Conservation (phyloP, 371 early-diverging fungal species). For the Parasitella parasitica region DNA sequence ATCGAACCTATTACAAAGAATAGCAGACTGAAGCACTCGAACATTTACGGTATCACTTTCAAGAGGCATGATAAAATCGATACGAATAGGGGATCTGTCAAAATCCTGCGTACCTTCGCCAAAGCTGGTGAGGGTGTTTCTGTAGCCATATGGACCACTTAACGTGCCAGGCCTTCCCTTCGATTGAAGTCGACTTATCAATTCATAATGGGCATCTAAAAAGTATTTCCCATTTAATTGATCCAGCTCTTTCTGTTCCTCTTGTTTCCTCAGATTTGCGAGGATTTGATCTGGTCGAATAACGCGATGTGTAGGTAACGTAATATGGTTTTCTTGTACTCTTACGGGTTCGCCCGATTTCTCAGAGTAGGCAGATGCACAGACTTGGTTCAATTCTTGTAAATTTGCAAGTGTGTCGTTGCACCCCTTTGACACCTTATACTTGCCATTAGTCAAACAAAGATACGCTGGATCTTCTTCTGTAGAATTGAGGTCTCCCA, state of each 20-base stretch:
- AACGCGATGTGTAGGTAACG: slow-evolving; percentile 46
- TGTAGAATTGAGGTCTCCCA: slow-evolving; percentile 47
- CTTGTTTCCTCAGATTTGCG: slow-evolving; percentile 14
- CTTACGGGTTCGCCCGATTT: slow-evolving; percentile 30
- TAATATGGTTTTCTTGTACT: slow-evolving; percentile 26
- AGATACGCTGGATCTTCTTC: slow-evolving; percentile 39
- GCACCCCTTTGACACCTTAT: slow-evolving; percentile 5
- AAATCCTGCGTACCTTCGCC: slow-evolving; percentile 27
- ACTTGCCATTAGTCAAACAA: slow-evolving; percentile 25
- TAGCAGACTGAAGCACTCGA: slow-evolving; percentile 31
- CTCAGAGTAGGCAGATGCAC: slow-evolving; percentile 13
- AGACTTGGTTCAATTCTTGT: slow-evolving; percentile 24
- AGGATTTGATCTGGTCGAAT: slow-evolving; percentile 35
- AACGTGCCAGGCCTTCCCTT: slow-evolving; percentile 21
- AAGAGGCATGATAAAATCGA: slow-evolving; percentile 48
- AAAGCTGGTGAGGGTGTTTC: slow-evolving; percentile 51
- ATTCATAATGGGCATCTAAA: slow-evolving; percentile 34
- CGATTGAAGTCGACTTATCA: slow-evolving; percentile 26
- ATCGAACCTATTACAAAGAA: slow-evolving; percentile 42
- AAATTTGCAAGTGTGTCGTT: slow-evolving; percentile 34
- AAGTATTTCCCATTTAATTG: slow-evolving; percentile 12
- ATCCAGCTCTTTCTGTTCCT: slow-evolving; percentile 8
- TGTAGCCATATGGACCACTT: slow-evolving; percentile 45
- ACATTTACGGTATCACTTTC: slow-evolving; percentile 6
- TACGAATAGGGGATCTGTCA: slow-evolving; percentile 32